These are phyloP conservation scores for Paraleonurus japonicus DNA, from an alignment of 257 asterid species.

Conservation along the genomic window DNA sequence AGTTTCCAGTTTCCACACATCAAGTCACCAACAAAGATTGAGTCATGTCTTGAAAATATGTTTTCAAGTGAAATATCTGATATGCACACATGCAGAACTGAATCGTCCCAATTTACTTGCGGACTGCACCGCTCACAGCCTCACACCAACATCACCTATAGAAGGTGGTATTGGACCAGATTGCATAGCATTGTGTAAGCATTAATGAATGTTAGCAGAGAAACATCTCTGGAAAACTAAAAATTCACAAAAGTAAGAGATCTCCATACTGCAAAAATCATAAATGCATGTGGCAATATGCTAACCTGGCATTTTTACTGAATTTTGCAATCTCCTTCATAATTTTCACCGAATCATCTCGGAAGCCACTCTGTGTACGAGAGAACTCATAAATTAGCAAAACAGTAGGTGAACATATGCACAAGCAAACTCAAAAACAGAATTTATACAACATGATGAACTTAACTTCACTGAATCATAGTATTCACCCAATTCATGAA, in stretches of 20 bases:
- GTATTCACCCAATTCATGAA: not conserved
- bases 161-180: not conserved
- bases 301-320: slow-evolving; percentile 77
- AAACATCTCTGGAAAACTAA: not conserved
- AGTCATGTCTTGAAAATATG: not conserved
- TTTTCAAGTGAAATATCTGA: not conserved
- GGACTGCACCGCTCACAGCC: too few species aligned
- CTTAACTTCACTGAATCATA: not conserved
- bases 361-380: slow-evolving; percentile 71
- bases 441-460: not conserved
- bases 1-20: not conserved
- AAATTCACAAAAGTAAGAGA: not conserved
- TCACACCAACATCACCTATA: slow-evolving; percentile 5
- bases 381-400: slow-evolving; percentile 12
- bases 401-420: not conserved
- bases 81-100: not conserved
- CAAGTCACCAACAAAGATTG: slow-evolving; percentile 5
- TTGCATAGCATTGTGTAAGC: not conserved
- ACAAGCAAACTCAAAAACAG: not conserved
- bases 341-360: slow-evolving; percentile 66
- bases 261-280: slow-evolving; percentile 6
- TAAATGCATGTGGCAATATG: not conserved
- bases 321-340: slow-evolving; percentile 58
- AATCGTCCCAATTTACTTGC: not conserved
- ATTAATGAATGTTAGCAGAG: not conserved